Evolutionary conservation across 345 rosid genomes (phyloP).

Genomic region (Excoecaria cochinchinensis): DNA sequence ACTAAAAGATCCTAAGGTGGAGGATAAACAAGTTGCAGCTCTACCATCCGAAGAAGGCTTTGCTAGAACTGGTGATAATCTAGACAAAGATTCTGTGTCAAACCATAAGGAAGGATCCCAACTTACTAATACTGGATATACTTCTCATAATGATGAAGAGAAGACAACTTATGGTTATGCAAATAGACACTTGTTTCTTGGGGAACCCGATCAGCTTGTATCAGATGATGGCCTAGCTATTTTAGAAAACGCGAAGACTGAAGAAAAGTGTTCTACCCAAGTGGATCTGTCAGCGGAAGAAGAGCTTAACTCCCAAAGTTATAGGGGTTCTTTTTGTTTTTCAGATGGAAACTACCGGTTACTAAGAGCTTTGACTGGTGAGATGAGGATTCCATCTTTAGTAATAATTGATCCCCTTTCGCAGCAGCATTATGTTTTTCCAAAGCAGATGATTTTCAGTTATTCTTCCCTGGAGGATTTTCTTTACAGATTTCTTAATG

Average conservation of each 20-base stretch:
- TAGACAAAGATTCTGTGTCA: conserved; percentile 34
- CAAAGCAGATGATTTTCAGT: conserved; percentile 39
- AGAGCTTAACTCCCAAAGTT: conserved; percentile 37
- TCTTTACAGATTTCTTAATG: conserved; percentile 58
- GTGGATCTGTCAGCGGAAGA: conserved; percentile 37
- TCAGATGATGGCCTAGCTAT: conserved; percentile 26
- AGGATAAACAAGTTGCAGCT: conserved; percentile 37
- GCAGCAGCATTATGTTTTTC: conserved; percentile 67
- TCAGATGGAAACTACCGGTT: conserved; percentile 70
- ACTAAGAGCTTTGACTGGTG: conserved; percentile 65
- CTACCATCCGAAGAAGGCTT: conserved; percentile 36
- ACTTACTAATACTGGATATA: conserved; percentile 30
- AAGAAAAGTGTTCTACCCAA: conserved; percentile 30
- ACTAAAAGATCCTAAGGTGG: conserved; percentile 41
- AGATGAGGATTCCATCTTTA: conserved; percentile 65
- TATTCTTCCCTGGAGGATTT: conserved; percentile 46
- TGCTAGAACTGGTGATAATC: conserved; percentile 26
- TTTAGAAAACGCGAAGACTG: conserved; percentile 26
- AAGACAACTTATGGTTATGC: conserved; percentile 25
- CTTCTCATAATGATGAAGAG: conserved; percentile 35
- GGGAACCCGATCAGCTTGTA: conserved; percentile 32
- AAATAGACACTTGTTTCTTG: conserved; percentile 29
- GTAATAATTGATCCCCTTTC: conserved; percentile 64
- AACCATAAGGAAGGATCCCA: conserved; percentile 30
- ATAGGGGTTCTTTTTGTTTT: conserved; percentile 69